Base-by-base conservation (phyloP, 129 eudicot genomes). In the Erigeron canadensis region DNA sequence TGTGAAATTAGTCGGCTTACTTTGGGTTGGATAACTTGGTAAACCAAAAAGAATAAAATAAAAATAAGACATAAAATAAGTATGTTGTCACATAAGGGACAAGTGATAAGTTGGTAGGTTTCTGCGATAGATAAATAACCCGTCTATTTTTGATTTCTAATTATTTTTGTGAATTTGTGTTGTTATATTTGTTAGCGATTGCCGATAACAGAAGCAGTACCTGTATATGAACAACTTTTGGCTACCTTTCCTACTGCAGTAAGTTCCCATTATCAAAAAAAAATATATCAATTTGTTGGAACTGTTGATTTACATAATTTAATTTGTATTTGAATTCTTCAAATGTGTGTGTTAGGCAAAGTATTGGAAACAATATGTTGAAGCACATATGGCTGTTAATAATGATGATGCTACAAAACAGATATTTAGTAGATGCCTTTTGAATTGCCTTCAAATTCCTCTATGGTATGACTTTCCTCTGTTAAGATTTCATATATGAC, bases 331-430 rank as follows among this genome's bases (percentile, higher is more conserved):
- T 58, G 46, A 28, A 28, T 28, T 28, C 3, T 28, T 28, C 34
- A 28, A 41, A 0, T 15, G 17, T 69, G 23, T 58, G 71, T 51
- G 18, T n/a, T 70, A 95, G 99, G 97, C 96, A 70, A 95, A 84
- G 65, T 95, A 84, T 64, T 95, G 99, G 99, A 95, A 88, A 87
- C 99, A 95, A 63, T 95, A 90, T 88, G 96, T 90, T 38, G 99
- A 95, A 78, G 99, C 97, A 75, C 84, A 88, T 71, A 90, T 95
- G 96, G 91, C 80, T 81, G 91, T 78, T 23, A 88, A 86, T 75
- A 90, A 95, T 75, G 97, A 95, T 67, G 99, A 90, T 64, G 96
- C 96, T 21, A 83, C 90, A 53, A 95, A 81, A 62, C 97, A 90
- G 78, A 78, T 90, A 37, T 95, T 95, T 79, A 95, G 97, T 74